Evolutionary conservation across 2,329 filamentous ascomycete genomes (phyloP), one percentile per base, ranked within the genome.

Genomic region (Lachnellula willkommii): DNA sequence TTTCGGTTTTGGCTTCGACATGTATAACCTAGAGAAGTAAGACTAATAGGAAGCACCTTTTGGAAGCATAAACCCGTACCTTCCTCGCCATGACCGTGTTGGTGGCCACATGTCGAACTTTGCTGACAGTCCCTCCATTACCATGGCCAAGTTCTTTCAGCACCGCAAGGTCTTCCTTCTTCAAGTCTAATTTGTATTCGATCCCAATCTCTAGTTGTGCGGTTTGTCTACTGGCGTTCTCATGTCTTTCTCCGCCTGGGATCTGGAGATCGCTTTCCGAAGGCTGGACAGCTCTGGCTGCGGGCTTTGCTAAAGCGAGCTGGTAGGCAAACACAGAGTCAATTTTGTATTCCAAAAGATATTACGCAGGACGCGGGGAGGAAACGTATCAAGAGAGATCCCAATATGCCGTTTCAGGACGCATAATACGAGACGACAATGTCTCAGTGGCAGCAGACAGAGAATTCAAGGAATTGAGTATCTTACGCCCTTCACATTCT

Each of bases 81-180:
- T 99, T 99, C 75, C 92, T 85, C 65, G 94, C 94, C 94, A 99
- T 99, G 65, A 95, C 83, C 17, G 94, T 95, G 70, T 95, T 95
- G 37, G 92, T 96, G 37, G 90, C 91, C 60, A 91, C 84, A 77
- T 99, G 93, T 77, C 88, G 89, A 69, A 99, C 94, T 75, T 99
- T 99, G 78, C 92, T 97, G 68, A 99, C 94, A 20, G 94, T 97
- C 56, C 94, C 94, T 68, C 94, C 94, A 77, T 99, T 99, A 59
- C 94, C 94, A 50, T 90, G 90, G 48, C 94, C 94, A 36, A 99
- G 80, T 73, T 99, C 94, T 76, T 95, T 96, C 65, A 99, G 76
- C 37, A 96, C 87, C 65, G 96, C 87, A 51, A 99, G 75, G 72
- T 99, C 94, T 68, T 97, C 93, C 53, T 90, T 92, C 66, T 88